Base-by-base conservation (phyloP, 164 flowering plant genomes). In the Stephania japonica region DNA sequence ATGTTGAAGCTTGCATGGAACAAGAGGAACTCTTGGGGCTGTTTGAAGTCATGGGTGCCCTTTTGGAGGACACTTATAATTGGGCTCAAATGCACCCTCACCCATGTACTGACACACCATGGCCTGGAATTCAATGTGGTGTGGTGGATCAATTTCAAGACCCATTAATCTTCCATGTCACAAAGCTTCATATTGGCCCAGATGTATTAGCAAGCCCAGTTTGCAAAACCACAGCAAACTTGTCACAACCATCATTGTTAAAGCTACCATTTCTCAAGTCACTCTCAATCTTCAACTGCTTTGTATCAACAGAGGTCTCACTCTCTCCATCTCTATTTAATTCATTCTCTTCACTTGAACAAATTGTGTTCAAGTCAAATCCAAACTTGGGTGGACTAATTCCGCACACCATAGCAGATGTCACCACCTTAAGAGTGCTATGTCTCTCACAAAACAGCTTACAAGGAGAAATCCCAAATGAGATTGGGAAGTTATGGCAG, bases 21-120 rank as follows among this genome's bases (percentile, higher is more conserved):
- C 18, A n/a, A 18, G 63, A 56, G 63, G 63, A 56, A 7, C 63
- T 56, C 3, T 56, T 56, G 21, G 63, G 63, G 63, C 0, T 56
- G n/a, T 56, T 56, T 56, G 63, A 56, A 19, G 63, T 56, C 21
- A 18, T 56, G 63, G 63, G 23, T 56, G 63, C 63, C 63, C 63
- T 56, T 56, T 21, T 56, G n/a, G 63, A 56, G 63, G 63, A 56
- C 63, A 14, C 63, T 56, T 56, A 56, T n/a, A n/a, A n/a, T 19
- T 56, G 63, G 63, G n/a, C 63, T 21, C 63, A 56, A 14, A 56
- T 56, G 63, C 63, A 56, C 63, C 63, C 63, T 16, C 63, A 19
- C n/a, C 63, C 63, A 14, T 56, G 63, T 19, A 56, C 63, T 56
- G 63, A 56, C 63, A 56, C 63, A 4, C 63, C 63, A 16, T 56